A percentile compares a stretch with the other conserved stretches of the same genome.
These are phyloP conservation scores for Plasmodium gonderi DNA, from an alignment of 169 alveolate genomes.

Conservation along the genomic window DNA sequence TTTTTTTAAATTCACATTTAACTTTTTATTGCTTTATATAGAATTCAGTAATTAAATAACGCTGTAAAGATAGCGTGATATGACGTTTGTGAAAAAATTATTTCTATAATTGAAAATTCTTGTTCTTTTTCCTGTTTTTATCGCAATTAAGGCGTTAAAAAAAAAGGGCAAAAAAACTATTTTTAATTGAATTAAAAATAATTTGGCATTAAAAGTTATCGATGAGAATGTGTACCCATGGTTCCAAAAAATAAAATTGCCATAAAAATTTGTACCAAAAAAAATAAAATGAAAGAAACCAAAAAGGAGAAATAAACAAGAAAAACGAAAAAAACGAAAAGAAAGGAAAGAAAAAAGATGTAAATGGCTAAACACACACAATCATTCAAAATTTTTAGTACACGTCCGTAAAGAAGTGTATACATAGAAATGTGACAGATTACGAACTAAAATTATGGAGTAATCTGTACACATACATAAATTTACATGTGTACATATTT, in stretches of 20 bases:
- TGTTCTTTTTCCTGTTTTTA: slow-evolving; percentile 3
- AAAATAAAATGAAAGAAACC: not conserved
- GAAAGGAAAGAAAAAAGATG: not conserved
- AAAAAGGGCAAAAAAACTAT: not conserved
- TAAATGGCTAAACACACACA: not conserved
- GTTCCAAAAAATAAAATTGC: slow-evolving; percentile 8
- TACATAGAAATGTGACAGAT: not conserved
- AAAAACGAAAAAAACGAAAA: not conserved
- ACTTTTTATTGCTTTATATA: not conserved
- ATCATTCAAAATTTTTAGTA: slow-evolving; percentile 21
- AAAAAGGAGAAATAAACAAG: not conserved
- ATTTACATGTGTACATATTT: not conserved
- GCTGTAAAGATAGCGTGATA: not conserved
- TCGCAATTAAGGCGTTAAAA: slow-evolving; percentile 10
- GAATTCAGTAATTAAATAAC: slow-evolving; percentile 7
- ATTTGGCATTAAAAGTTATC: not conserved
- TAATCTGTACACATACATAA: not conserved
- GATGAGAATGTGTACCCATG: not conserved
- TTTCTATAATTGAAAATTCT: slow-evolving; percentile 2
- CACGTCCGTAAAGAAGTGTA: not conserved
- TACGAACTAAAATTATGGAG: not conserved
- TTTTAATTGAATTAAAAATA: slow-evolving; percentile 28
- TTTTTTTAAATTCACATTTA: not conserved
- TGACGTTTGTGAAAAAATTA: not conserved
- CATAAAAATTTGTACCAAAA: slow-evolving; percentile 5